phyloP scores from a whole-genome alignment of 1,139 yeast species.

The Ogataea hybrid region DNA sequence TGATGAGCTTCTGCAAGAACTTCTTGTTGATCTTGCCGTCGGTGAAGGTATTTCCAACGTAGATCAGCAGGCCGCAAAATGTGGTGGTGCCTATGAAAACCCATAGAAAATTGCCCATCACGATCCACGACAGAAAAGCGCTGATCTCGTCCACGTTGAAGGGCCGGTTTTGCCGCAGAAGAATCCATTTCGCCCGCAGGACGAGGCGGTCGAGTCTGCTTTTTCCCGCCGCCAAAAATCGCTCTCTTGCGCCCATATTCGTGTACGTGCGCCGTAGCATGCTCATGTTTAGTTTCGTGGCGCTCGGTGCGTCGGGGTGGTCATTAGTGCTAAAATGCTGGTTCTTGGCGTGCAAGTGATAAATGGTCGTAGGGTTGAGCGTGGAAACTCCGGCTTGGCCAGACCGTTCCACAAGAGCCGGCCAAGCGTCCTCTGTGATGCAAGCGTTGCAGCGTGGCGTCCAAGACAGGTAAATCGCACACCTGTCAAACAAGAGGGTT shows the following conservation, averaged over 20 bases:
- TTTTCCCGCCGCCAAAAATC: conserved; percentile 19
- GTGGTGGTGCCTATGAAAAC: conserved; percentile 88
- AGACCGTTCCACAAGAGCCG: background rate
- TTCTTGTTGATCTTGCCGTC: conserved; percentile 27
- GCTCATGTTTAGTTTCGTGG: background rate
- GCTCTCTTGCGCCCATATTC: conserved; percentile 5
- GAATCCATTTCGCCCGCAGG: conserved; percentile 65
- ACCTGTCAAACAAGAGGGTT: conserved; percentile 7
- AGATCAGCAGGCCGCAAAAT: conserved; percentile 42
- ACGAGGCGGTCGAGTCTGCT: conserved; percentile 11
- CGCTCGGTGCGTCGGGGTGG: background rate
- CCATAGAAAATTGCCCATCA: conserved; percentile 82
- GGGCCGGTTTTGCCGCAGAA: conserved; percentile 64
- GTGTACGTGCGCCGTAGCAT: background rate
- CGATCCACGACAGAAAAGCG: conserved; percentile 87
- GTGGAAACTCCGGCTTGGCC: background rate
- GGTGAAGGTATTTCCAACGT: conserved; percentile 26
- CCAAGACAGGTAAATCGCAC: conserved; percentile 10
- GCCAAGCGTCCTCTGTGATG: background rate
- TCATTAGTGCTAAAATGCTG: background rate
- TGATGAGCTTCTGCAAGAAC: conserved; percentile 26
- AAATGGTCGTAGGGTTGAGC: background rate
- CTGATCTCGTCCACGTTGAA: conserved; percentile 86
- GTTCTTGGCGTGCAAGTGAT: background rate
- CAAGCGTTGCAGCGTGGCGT: background rate